A percentile compares a stretch with the other conserved stretches of the same genome.
Conservation (phyloP, 2,329 filamentous ascomycete species). For the Aspergillus felis region DNA sequence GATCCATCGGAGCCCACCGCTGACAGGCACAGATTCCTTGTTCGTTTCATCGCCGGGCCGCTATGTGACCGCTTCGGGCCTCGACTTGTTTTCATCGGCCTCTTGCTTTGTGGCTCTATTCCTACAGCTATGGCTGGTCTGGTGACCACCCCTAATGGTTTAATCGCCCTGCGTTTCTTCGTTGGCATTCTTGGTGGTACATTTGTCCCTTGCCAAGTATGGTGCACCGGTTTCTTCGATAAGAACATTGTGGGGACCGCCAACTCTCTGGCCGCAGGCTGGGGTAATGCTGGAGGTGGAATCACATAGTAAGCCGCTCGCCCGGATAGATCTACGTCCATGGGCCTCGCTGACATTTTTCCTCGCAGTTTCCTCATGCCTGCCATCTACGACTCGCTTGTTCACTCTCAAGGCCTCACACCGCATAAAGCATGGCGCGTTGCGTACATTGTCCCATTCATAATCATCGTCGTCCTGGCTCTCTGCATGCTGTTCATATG, state of each 20-base stretch:
- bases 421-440: constrained; percentile 76
- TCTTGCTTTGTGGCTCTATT: constrained; percentile 72
- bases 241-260: constrained; percentile 87
- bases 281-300: constrained; percentile 83
- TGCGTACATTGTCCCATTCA: constrained; percentile 77
- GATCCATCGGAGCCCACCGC: neutral
- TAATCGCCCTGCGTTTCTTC: constrained; percentile 43
- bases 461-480: constrained; percentile 65
- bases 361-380: constrained; percentile 72
- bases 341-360: neutral
- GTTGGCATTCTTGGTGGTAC: constrained; percentile 42
- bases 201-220: constrained; percentile 69
- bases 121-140: constrained; percentile 80
- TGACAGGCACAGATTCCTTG: constrained; percentile 53
- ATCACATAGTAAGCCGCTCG: constrained; percentile 62
- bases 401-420: constrained; percentile 55
- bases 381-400: constrained; percentile 75
- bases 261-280: constrained; percentile 78
- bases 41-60: constrained; percentile 74
- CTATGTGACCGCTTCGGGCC: constrained; percentile 83
- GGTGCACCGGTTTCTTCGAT: constrained; percentile 90
- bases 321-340: neutral
- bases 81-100: constrained; percentile 71
- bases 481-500: constrained; percentile 68
- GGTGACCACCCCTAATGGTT: constrained; percentile 59